phyloP scores from a whole-genome alignment of 805 yeast genomes.

The Hanseniaspora guilliermondii region DNA sequence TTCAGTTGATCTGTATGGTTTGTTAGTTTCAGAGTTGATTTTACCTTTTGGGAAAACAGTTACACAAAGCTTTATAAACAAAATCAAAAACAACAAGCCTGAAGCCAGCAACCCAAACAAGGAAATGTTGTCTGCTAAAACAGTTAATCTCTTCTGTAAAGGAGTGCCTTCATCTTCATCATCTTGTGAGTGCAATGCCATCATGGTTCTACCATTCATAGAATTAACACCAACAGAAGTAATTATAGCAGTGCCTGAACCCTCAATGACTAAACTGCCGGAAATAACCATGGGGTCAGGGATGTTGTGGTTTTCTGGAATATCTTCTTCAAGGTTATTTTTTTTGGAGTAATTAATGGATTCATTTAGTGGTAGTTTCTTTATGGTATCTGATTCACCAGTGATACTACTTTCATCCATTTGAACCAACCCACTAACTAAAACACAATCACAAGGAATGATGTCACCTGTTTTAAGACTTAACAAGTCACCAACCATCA shows the following conservation, averaged over 20 bases:
- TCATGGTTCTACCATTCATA: slow-evolving; percentile 83
- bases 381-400: slow-evolving; percentile 82
- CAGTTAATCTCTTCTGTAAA: slow-evolving; percentile 65
- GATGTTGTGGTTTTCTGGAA: slow-evolving; percentile 24
- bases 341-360: slow-evolving; percentile 26
- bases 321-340: slow-evolving; percentile 21
- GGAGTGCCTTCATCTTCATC: slow-evolving; percentile 59
- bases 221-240: slow-evolving; percentile 87
- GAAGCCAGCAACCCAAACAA: slow-evolving; percentile 86
- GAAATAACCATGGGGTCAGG: slow-evolving; percentile 80
- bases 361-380: slow-evolving; percentile 45
- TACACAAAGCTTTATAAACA: slow-evolving; percentile 63
- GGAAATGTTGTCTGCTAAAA: slow-evolving; percentile 87
- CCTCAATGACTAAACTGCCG: slow-evolving; percentile 78
- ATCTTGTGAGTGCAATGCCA: slow-evolving; percentile 58
- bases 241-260: slow-evolving; percentile 73
- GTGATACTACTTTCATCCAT: slow-evolving; percentile 89
- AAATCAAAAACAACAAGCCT: slow-evolving; percentile 59
- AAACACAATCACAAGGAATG: slow-evolving; percentile 74
- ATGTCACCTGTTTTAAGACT: slow-evolving; percentile 86
- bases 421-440: slow-evolving; percentile 63
- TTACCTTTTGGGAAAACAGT: slow-evolving; percentile 42
- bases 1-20: slow-evolving; percentile 33
- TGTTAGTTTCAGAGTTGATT: slow-evolving; percentile 23
- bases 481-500: slow-evolving; percentile 78